These are phyloP conservation scores for Durotheca rogersii DNA, from an alignment of 495 filamentous ascomycete species.

Conservation along the genomic window DNA sequence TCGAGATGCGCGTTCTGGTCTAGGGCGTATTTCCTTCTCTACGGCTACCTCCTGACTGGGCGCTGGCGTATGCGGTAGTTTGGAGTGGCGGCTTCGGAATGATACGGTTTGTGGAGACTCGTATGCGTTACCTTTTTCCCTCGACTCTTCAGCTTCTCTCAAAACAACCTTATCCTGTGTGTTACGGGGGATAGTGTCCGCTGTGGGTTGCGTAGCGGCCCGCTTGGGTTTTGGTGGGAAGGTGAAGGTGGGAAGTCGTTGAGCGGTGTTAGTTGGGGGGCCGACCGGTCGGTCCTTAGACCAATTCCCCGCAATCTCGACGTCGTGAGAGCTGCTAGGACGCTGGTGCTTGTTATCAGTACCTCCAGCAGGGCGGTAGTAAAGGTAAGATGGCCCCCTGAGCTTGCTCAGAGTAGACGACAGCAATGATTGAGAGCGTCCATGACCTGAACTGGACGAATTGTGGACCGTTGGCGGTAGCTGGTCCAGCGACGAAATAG, in stretches of 20 bases:
- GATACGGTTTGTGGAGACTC: constrained; percentile 11
- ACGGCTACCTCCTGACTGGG: constrained; percentile 13
- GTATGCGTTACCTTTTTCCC: constrained; percentile 8
- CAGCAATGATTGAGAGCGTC: constrained; percentile 37
- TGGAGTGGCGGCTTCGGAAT: constrained; percentile 19
- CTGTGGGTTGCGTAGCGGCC: constrained; percentile 14
- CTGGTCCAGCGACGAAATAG: constrained; percentile 38
- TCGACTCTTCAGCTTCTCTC: constrained; percentile 19
- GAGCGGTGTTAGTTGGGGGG: constrained; percentile 7
- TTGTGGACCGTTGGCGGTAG: constrained; percentile 16
- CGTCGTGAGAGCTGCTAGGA: constrained; percentile 19
- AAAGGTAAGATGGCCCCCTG: constrained; percentile 35
- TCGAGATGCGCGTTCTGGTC: constrained; percentile 16
- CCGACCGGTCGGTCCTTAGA: constrained; percentile 6
- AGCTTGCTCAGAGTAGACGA: constrained; percentile 34
- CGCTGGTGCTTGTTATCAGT: constrained; percentile 6
- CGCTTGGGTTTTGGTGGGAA: constrained; percentile 20
- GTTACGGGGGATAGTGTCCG: constrained; percentile 15
- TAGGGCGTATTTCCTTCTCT: constrained; percentile 27
- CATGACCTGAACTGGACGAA: constrained; percentile 27
- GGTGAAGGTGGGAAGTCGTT: constrained; percentile 24
- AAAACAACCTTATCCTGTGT: constrained; percentile 15
- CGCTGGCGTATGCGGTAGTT: constrained; percentile 5
- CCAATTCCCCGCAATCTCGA: constrained; percentile 7
- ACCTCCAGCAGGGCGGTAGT: constrained; percentile 25